Base-by-base conservation (phyloP, 202 grass and related monocot genomes). In the Setaria italica region DNA sequence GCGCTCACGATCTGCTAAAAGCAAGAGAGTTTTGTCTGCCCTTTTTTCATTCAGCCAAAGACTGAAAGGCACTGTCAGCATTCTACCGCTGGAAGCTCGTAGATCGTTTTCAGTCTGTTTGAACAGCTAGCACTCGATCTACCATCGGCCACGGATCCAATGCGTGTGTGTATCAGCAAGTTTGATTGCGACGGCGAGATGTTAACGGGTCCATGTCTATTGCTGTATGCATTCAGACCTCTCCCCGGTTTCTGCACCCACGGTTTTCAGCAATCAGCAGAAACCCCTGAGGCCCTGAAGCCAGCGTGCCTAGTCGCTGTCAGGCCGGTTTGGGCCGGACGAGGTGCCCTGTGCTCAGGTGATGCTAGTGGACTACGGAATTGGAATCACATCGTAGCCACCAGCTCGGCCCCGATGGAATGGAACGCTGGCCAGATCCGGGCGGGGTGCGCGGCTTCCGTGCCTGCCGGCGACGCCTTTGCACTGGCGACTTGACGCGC, bases 341-440 rank as follows among this genome's bases (percentile, higher is more conserved):
- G 7, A 45, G 8, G 9, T 10, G 8, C 7, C 43, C 43, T 80
- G 25, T 54, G n/a, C 4, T 57, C 74, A 87, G 84, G 80, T 65
- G 80, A 75, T 68, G 80, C 71, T 70, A 82, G 68, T 74, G 84
- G 80, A 68, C 59, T 83, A 53, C 4, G 51, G 74, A 66, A 85
- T 67, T 39, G 72, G 84, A 32, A 80, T 84, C 69, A 17, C 37
- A 30, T 57, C 3, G 77, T 76, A 57, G 55, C 29, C 55, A 53
- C 0, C 5, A 1, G 9, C 41, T 3, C 39, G 66, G 37, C 1
- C 55, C 48, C 39, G 11, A 13, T 6, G 66, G 78, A n/a, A 37
- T 12, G 59, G 4, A 37, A 37, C 35, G 0, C 16, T 33, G 46
- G 48, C 48, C 62, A 67, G 77, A 81, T 74, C 55, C 9, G 6